Conservation (phyloP, 2,329 filamentous ascomycete genomes). For the Botrytis cinerea region DNA sequence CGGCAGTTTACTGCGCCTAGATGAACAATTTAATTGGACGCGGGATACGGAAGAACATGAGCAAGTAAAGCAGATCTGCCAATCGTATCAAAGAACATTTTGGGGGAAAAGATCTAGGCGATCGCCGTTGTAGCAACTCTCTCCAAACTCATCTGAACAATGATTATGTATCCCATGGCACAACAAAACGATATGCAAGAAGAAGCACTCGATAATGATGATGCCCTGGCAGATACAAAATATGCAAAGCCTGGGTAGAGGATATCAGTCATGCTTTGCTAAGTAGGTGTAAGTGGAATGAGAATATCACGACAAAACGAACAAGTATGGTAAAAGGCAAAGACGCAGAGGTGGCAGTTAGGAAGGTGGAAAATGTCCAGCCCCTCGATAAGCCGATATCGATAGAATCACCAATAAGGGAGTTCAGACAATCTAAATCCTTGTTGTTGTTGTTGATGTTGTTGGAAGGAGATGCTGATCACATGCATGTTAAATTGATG, state of each 20-base stretch:
- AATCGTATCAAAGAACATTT: background rate
- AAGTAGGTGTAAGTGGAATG: background rate
- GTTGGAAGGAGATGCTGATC: background rate
- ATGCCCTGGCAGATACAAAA: background rate
- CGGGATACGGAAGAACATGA: background rate
- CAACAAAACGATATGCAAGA: background rate
- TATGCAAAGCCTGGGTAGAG: background rate
- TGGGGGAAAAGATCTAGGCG: background rate
- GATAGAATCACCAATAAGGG: constrained; percentile 2
- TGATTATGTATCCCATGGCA: background rate
- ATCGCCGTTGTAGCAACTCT: background rate
- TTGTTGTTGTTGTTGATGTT: background rate
- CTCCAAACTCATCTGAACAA: background rate
- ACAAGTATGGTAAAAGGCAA: background rate
- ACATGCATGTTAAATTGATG: background rate
- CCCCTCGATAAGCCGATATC: background rate
- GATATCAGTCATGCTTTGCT: background rate
- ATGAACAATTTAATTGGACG: constrained; percentile 6
- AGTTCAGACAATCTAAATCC: constrained; percentile 2
- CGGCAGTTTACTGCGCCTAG: background rate
- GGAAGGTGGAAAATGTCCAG: background rate
- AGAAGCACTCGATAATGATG: background rate
- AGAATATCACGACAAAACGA: background rate
- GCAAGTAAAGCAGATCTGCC: background rate
- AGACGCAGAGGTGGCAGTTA: background rate